Base-by-base conservation (phyloP, 148 eudicot genomes). In the Camellia lanceoleosa region DNA sequence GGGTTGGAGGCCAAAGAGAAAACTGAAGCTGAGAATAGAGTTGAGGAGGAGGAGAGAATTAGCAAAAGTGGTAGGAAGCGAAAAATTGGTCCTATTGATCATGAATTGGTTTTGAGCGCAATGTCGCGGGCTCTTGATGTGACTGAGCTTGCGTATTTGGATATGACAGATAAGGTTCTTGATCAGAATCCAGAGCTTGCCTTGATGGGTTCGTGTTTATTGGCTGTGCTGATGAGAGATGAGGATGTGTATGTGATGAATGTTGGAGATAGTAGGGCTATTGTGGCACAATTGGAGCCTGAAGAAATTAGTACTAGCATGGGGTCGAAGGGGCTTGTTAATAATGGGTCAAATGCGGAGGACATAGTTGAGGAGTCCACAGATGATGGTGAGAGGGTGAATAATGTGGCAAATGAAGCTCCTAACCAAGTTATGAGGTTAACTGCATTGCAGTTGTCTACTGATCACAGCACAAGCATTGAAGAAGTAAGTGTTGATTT, bases 191-290 rank as follows among this genome's bases (percentile, higher is more conserved):
- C 99, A 1, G 99, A 97, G 87, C 98, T 97, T 81, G 99, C 99
- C 3, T 77, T 97, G 78, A 97, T 97, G 99, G 99, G 99, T 86
- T 97, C 99, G n/a, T 97, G 99, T 89, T 90, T 97, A 81, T 86
- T 97, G 85, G 99, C 88, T 84, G 99, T 80, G 78, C 82, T 97
- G 81, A 94, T 97, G 98, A 92, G 95, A 74, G 98, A 97, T 67
- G 99, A 97, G 80, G 99, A 97, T 86, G 99, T 97, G 42, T 97
- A 97, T 88, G 99, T 97, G 87, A 97, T 97, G 98, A 97, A 97
- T 89, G 68, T 97, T 62, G 99, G 99, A 67, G 99, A 97, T 84
- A 97, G 99, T 72, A 91, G 99, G 58, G 99, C 99, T 46, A 97
- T 97, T 84, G 99, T 97, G 73, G 99, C 99, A 9, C 97, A 94